Evolutionary conservation across 2,329 filamentous ascomycete species (phyloP), one percentile per base, ranked within the genome.

Genomic region (Lasiodiplodia gonubiensis): DNA sequence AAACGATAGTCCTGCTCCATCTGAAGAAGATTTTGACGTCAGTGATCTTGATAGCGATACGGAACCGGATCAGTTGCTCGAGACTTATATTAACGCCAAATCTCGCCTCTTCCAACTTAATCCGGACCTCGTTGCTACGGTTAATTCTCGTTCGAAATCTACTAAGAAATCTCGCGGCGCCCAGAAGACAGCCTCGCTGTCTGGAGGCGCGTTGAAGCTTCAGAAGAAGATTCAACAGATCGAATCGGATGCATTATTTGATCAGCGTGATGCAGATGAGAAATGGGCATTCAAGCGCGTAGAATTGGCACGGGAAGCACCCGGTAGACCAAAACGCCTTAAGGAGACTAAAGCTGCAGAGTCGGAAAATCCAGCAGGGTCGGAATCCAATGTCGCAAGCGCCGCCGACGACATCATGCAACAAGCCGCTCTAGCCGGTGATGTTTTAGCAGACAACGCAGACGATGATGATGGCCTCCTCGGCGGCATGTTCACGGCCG

Each of bases 51-150:
- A 83, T 25, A 84, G 82, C 69, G 83, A 85, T 68, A 71, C 83
- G 3, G 83, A 85, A 48, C 80, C 81, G 3, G 82, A 85, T 46
- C 80, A 84, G 67, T 77, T 85, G 21, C 83, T 94, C 30, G 89
- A 92, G 0, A 87, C 88, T 68, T 98, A 94, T 78, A 73, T 99
- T 23, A 87, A 90, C 18, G 86, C 92, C 21, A 94, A 93, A 78
- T 82, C 86, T 12, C 79, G 77, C 55, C 72, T 85, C 2, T 85
- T 80, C 70, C 77, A 81, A 52, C 73, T 83, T n/a, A 77, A 82
- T 59, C 82, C 83, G 4, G 64, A 90, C 84, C 70, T 82, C 90
- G n/a, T 91, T 89, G 77, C 83, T 77, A 89, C 76, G 48, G 27
- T 25, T 5, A 52, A 59, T 21, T 25, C 54, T 39, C 60, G 46